A percentile compares a stretch with the other conserved stretches of the same genome.
These are phyloP conservation scores for Alnus rubra DNA, from an alignment of 306 rosid genomes.

Conservation along the genomic window DNA sequence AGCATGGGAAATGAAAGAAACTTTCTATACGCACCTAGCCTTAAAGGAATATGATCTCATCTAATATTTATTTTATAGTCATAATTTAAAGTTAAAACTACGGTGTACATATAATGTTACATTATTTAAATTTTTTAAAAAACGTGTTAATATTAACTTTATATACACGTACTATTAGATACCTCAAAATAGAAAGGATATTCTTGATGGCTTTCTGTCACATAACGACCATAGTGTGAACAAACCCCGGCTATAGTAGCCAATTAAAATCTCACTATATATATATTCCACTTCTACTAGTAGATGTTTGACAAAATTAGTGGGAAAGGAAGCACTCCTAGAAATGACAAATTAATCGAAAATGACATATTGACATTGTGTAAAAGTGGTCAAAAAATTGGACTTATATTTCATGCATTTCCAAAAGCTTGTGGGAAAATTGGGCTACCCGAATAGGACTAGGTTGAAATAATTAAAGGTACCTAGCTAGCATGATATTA, in stretches of 20 bases:
- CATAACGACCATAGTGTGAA: conserved; percentile 14
- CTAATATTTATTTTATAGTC: too few relatives aligned
- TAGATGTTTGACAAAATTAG: conserved; percentile 18
- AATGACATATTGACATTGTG: conserved; percentile 10
- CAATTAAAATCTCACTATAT: not conserved
- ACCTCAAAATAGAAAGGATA: too few relatives aligned
- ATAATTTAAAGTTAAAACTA: too few relatives aligned
- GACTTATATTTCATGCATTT: conserved; percentile 31
- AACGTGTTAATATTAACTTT: too few relatives aligned
- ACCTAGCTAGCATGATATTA: not conserved
- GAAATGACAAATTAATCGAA: conserved; percentile 26
- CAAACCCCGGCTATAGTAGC: conserved; percentile 3
- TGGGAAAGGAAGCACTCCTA: conserved; percentile 18
- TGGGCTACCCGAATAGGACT: conserved; percentile 26
- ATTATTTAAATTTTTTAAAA: too few relatives aligned
- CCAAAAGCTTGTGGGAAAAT: conserved; percentile 23
- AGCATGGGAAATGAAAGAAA: not conserved
- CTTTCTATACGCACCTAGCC: not conserved
- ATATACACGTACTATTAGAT: not conserved
- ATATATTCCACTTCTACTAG: conserved; percentile 12
- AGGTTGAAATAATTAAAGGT: not conserved
- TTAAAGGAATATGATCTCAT: not conserved
- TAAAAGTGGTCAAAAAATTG: conserved; percentile 36
- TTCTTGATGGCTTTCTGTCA: not conserved
- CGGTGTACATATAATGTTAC: too few relatives aligned